phyloP scores from a whole-genome alignment of 2,329 filamentous ascomycete species.

The Colletotrichum paranaense region DNA sequence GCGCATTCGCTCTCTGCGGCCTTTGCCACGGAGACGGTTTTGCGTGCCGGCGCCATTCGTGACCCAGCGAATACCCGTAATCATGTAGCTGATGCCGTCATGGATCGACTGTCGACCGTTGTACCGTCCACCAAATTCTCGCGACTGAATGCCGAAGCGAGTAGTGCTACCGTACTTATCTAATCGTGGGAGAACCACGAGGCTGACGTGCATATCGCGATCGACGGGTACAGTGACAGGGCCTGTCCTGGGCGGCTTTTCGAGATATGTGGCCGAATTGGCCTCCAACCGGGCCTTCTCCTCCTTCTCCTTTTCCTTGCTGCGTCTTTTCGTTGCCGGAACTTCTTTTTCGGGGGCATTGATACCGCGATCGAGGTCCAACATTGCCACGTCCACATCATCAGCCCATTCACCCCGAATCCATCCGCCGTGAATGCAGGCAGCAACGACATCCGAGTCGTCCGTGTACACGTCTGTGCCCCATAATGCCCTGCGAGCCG shows the following conservation, averaged over 20 bases:
- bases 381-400: slow-evolving; percentile 76
- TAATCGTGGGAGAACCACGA: slow-evolving; percentile 84
- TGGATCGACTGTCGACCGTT: slow-evolving; percentile 63
- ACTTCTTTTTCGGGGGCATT: slow-evolving; percentile 28
- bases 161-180: slow-evolving; percentile 81
- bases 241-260: slow-evolving; percentile 65
- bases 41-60: slow-evolving; percentile 76
- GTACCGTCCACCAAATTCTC: slow-evolving; percentile 76
- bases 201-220: slow-evolving; percentile 86
- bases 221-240: slow-evolving; percentile 74
- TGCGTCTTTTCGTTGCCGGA: slow-evolving; percentile 44
- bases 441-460: slow-evolving; percentile 92
- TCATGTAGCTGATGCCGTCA: slow-evolving; percentile 90
- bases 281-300: slow-evolving; percentile 49
- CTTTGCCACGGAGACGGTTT: slow-evolving; percentile 66
- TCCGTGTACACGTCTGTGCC: slow-evolving; percentile 96
- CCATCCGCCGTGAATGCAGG: slow-evolving; percentile 93
- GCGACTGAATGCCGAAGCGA: slow-evolving; percentile 83
- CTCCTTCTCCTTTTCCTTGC: slow-evolving; percentile 44
- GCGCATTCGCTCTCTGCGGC: slow-evolving; percentile 65
- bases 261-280: slow-evolving; percentile 55
- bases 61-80: slow-evolving; percentile 86
- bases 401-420: slow-evolving; percentile 89
- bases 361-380: slow-evolving; percentile 63
- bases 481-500: slow-evolving; percentile 84